Base-by-base conservation (phyloP, 2,329 filamentous ascomycete species). In the Madurella fahalii region DNA sequence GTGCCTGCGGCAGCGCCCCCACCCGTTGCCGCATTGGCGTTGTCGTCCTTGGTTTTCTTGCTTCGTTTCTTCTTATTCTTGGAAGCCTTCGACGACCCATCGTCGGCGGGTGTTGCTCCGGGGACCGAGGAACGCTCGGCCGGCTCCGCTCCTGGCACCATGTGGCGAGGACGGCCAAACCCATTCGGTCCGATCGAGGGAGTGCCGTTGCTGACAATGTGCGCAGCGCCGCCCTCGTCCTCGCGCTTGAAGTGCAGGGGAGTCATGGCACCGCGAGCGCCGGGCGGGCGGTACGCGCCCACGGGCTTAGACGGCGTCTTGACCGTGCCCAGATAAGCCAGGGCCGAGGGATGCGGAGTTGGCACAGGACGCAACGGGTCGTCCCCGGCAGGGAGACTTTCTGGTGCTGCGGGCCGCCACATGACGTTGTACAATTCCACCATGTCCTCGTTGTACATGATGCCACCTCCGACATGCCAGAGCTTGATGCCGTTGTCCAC, bases 51-150 rank as follows among this genome's bases (percentile, higher is more conserved):
- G 49, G 83, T 82, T 75, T 96, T 97, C 80, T 95, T 96, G 62
- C 79, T 82, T 61, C 94, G 84, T 82, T 97, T 97, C 83, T 97
- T 97, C 83, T 97, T 97, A 75, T 96, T 96, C 81, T 96, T 96
- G 64, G 90, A 77, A 12, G 89, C 91, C 75, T 94, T 95, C 59
- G 89, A 92, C 58, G 94, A 85, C 63, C 89, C 89, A 57, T 90
- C 87, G 25, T 85, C 83, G 44, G 89, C 78, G 58, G 81, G 83
- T 50, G 81, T 81, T 43, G 87, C 85, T 60, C 86, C 84, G n/a
- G 88, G 83, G 45, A 85, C 81, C 44, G 85, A 73, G 18, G 80
- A 76, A 25, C 83, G 76, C 54, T 85, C 82, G 1, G 79, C 79
- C 31, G 85, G 77, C 67, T 96, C 92, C 3, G 93, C 92, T 31